These are phyloP conservation scores for Tetracentron sinense DNA, from an alignment of 164 flowering plant genomes.

Conservation along the genomic window DNA sequence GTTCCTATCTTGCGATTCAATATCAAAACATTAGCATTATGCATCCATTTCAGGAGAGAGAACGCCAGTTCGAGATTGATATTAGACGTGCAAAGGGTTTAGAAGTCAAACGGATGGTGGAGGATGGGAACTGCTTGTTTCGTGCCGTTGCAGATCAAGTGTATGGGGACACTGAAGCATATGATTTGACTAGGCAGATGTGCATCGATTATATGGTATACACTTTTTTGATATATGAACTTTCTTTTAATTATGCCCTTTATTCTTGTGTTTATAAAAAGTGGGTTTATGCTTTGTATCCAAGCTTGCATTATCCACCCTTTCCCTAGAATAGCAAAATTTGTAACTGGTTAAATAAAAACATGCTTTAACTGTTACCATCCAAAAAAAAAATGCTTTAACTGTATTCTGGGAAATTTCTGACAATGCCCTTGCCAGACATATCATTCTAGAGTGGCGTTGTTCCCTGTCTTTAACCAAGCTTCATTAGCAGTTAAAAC, in stretches of 20 bases:
- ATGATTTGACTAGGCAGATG: conserved; percentile 88
- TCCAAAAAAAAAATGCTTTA: no score
- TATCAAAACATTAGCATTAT: background rate
- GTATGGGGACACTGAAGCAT: conserved; percentile 87
- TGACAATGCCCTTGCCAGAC: background rate
- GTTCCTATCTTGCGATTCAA: no score
- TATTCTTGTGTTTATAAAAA: background rate
- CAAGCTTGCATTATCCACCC: background rate
- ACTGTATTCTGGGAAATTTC: background rate
- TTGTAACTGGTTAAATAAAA: background rate
- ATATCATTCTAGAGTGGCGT: background rate
- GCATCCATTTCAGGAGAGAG: conserved; percentile 67
- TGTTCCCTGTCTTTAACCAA: background rate
- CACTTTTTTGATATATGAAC: background rate
- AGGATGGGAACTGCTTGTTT: conserved; percentile 97
- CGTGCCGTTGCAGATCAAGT: conserved; percentile 99
- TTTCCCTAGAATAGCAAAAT: background rate
- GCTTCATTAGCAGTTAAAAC: background rate
- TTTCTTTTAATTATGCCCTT: background rate
- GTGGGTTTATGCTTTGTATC: background rate
- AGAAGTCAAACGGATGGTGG: conserved; percentile 84
- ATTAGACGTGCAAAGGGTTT: conserved; percentile 74
- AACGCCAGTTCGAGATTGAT: conserved; percentile 89
- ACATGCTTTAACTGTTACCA: no score
- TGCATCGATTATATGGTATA: conserved; percentile 99